Conservation (phyloP, 257 asterid genomes). For the Primulina tabacum region DNA sequence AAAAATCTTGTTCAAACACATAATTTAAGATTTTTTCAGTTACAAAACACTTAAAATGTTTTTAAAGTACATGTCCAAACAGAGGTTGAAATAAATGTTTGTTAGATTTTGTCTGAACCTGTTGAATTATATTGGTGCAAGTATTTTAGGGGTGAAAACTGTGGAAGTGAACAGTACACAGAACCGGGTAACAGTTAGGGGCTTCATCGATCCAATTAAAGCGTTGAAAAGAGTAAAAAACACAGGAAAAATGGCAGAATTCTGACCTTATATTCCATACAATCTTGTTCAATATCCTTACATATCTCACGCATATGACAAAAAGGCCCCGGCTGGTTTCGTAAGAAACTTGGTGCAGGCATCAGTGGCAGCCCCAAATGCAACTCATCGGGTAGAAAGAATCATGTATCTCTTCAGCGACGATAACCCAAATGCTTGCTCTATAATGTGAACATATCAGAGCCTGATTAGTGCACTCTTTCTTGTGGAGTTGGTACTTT, state of each 20-base stretch:
- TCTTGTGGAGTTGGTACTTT: neutral
- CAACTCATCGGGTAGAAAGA: constrained; percentile 43
- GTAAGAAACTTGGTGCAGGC: constrained; percentile 54
- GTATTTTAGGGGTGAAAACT: constrained; percentile 32
- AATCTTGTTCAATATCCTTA: constrained; percentile 69
- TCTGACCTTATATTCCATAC: constrained; percentile 85
- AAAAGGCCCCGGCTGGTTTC: constrained; percentile 74
- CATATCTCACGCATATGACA: constrained; percentile 63
- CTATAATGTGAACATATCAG: constrained; percentile 48
- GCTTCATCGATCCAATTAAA: constrained; percentile 60
- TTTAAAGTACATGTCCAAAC: too few relatives aligned
- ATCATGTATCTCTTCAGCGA: constrained; percentile 67
- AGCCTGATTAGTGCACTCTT: neutral
- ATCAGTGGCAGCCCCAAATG: constrained; percentile 37
- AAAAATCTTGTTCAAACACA: too few relatives aligned
- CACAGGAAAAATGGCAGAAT: constrained; percentile 80
- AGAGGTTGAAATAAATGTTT: too few relatives aligned
- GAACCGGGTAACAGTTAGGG: constrained; percentile 66
- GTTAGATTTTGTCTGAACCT: constrained; percentile 1
- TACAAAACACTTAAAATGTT: too few relatives aligned
- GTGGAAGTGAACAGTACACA: constrained; percentile 69
- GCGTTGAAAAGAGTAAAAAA: constrained; percentile 63
- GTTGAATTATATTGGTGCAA: neutral
- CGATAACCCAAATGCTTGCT: constrained; percentile 84
- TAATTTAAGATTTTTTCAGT: too few relatives aligned